Evolutionary conservation across 1,284 basidiomycete genomes (phyloP).

Genomic region (Puccinia coronata): DNA sequence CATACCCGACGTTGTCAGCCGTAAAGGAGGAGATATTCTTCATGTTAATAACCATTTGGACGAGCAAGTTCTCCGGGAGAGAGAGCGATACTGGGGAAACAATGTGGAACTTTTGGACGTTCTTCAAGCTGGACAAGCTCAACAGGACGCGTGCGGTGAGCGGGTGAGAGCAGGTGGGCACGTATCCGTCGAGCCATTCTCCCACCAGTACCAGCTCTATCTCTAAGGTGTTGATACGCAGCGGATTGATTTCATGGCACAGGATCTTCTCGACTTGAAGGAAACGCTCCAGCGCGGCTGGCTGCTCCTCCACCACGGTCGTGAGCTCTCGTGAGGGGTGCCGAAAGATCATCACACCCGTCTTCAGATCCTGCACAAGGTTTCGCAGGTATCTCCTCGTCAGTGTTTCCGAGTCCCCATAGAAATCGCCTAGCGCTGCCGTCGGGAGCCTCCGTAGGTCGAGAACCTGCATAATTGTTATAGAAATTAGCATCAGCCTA

Average conservation of each 20-base stretch:
- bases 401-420: neutral
- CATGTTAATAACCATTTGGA: neutral
- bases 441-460: conserved; percentile 19
- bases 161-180: neutral
- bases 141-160: neutral
- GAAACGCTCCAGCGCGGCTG: neutral
- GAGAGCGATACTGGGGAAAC: neutral
- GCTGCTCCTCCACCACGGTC: neutral
- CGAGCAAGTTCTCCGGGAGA: conserved; percentile 4
- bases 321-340: neutral
- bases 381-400: neutral
- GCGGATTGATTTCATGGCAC: neutral
- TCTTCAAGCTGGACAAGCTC: neutral
- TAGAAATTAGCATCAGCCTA: neutral
- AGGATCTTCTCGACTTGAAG: neutral
- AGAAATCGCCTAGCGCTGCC: neutral
- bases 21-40: neutral
- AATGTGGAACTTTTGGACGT: neutral
- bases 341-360: neutral
- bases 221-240: neutral
- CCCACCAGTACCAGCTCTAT: conserved; percentile 6
- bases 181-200: neutral
- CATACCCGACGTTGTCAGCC: conserved; percentile 4
- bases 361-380: neutral
- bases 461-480: conserved; percentile 24